Conservation (phyloP, 345 rosid species). For the Jatropha curcas region DNA sequence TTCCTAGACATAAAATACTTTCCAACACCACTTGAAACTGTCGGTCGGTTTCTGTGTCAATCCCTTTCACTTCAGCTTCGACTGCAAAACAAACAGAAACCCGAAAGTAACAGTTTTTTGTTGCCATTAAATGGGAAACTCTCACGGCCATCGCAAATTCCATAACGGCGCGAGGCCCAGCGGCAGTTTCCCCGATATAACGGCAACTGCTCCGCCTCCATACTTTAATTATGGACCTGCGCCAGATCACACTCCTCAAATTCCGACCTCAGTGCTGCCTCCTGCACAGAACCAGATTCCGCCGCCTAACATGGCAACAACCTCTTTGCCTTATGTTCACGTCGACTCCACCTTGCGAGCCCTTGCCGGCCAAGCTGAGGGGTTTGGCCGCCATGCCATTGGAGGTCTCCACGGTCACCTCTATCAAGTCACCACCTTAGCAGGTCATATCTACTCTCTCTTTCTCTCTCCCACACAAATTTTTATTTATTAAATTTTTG, state of each 20-base stretch:
- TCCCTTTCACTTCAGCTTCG: no score
- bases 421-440: slow-evolving; percentile 64
- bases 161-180: not conserved
- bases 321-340: slow-evolving; percentile 54
- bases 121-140: slow-evolving; percentile 13
- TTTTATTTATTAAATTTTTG: not conserved
- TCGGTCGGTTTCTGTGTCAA: no score
- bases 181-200: not conserved
- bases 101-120: no score
- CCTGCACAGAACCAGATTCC: not conserved
- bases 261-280: not conserved
- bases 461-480: not conserved
- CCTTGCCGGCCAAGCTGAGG: slow-evolving; percentile 86
- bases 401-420: slow-evolving; percentile 82
- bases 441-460: slow-evolving; percentile 41
- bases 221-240: not conserved
- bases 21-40: no score
- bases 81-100: no score
- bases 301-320: not conserved
- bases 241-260: slow-evolving; percentile 3
- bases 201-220: slow-evolving; percentile 9
- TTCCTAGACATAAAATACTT: no score
- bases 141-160: slow-evolving; percentile 15
- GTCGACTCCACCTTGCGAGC: slow-evolving; percentile 72
- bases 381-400: slow-evolving; percentile 75